Conservation (phyloP, 192 early-diverging fungal species). For the Neocallimastix lanati region DNA sequence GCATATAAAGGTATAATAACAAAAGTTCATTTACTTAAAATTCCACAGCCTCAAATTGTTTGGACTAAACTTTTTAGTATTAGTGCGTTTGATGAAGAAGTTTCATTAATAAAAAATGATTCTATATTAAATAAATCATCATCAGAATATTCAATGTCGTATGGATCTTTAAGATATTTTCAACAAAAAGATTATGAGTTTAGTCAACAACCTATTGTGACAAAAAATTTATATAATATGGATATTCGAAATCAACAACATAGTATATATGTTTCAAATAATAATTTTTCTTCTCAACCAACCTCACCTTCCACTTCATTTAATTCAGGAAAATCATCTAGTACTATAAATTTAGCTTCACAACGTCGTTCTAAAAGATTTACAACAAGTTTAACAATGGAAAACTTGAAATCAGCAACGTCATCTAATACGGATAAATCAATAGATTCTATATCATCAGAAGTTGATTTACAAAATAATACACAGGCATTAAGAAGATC, state of each 20-base stretch:
- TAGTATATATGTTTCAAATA: background rate
- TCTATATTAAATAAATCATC: slow-evolving; percentile 2
- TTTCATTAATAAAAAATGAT: background rate
- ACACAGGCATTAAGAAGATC: slow-evolving; percentile 4
- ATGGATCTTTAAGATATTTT: background rate
- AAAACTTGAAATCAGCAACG: background rate
- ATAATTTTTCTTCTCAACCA: background rate
- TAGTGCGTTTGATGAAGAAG: slow-evolving; percentile 3
- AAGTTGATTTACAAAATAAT: slow-evolving; percentile 1
- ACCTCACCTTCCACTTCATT: background rate
- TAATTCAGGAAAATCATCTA: background rate
- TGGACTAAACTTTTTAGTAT: slow-evolving; percentile 9
- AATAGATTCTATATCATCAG: background rate
- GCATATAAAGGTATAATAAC: slow-evolving; percentile 6
- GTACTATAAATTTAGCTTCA: background rate
- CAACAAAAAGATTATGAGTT: background rate
- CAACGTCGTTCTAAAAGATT: background rate
- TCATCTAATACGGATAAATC: slow-evolving; percentile 4
- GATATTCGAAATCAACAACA: background rate
- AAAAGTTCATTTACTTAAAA: slow-evolving; percentile 8
- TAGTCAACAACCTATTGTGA: background rate
- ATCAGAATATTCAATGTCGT: background rate
- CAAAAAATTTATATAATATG: background rate
- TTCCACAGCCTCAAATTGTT: slow-evolving; percentile 9
- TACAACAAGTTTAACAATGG: background rate